Base-by-base conservation (phyloP, 352 stramenopile genomes). In the Phytophthora capsici region DNA sequence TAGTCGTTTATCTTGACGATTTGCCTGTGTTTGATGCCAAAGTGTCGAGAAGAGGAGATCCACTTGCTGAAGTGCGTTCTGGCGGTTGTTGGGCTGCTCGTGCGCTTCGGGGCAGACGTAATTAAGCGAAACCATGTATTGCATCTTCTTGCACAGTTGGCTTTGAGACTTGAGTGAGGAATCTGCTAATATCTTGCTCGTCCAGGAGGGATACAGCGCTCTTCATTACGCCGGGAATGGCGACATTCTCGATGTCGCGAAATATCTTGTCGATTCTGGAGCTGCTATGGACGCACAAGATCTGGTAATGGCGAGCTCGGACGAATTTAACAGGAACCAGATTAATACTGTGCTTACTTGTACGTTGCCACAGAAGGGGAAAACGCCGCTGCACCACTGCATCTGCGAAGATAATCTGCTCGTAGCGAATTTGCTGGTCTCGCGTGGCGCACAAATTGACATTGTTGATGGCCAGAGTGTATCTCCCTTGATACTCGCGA, bases 381-480 rank as follows among this genome's bases (percentile, higher is more conserved):
- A 53, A n/a, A 66, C 68, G 3, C 47, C 68, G 4, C 57, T 76
- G 0, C 68, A 66, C 9, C 54, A 63, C 12, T 60, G 61, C 44
- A 66, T 72, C 16, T 25, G 58, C 5, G 66, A 71, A 40, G 55
- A 28, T 7, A 67, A 44, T 38, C 43, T 66, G 23, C 55, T 63
- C 12, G 50, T 69, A 12, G 45, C 51, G n/a, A 62, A 57, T 14
- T 30, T 71, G 7, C 20, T 75, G 28, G 22, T 74, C 7, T 61
- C 49, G 10, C 55, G 23, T 26, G 60, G 66, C 0, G 60, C 58
- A 2, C 43, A 61, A 12, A 64, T 74, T 17, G 60, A 71, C 32
- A 17, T 66, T 6, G n/a, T 30, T 38, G 54, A 70, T 28, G 17
- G 12, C 0, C 19, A 51, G 3, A 44, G 54, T 5, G 28, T 48